Evolutionary conservation across 139 green algal genomes (phyloP), one percentile per base, ranked within the genome.

Genomic region (Eudorina sp.): DNA sequence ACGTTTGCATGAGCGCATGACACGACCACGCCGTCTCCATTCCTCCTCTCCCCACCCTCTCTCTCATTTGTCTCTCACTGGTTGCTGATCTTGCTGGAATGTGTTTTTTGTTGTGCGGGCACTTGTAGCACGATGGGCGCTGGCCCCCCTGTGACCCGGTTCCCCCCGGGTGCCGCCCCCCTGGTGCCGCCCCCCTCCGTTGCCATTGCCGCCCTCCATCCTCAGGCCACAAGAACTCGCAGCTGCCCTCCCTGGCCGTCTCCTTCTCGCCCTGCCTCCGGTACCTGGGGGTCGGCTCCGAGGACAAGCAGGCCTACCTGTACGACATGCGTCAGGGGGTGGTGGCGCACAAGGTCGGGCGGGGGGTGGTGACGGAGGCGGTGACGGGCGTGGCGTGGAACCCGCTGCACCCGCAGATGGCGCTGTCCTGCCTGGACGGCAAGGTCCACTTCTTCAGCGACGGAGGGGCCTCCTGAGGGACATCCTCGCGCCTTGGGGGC

Each of bases 331-430:
- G 90, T 21, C 77, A 86, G 80, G 80, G 80, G 3, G 80, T 86
- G 18, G 60, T 86, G 60, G 80, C 60, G 43, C 62, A 64, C 58
- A 76, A 76, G 60, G 80, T 86, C 29, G 60, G 80, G 16, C 64
- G 82, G n/a, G 91, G 82, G 5, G 48, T 40, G 21, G 80, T 90
- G 69, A 58, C 53, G 8, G 92, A 94, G 9, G 89, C 90, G 5
- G 92, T 95, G 7, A 89, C 79, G 11, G 92, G 91, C 23, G 90
- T 95, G 34, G 92, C 92, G 5, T 95, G 93, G 86, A 91, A 92
- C 60, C 93, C 93, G 46, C 79, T 93, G 72, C 85, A 92, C 51
- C 93, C 93, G 3, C 91, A 95, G 90, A 78, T 95, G n/a, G 89
- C 89, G 13, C 87, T 88, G 9, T 88, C 70, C 0, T 89, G 83